A percentile compares a stretch with the other conserved stretches of the same genome.
These are phyloP conservation scores for Amyloporia xantha DNA, from an alignment of 768 basidiomycete genomes.

Conservation along the genomic window DNA sequence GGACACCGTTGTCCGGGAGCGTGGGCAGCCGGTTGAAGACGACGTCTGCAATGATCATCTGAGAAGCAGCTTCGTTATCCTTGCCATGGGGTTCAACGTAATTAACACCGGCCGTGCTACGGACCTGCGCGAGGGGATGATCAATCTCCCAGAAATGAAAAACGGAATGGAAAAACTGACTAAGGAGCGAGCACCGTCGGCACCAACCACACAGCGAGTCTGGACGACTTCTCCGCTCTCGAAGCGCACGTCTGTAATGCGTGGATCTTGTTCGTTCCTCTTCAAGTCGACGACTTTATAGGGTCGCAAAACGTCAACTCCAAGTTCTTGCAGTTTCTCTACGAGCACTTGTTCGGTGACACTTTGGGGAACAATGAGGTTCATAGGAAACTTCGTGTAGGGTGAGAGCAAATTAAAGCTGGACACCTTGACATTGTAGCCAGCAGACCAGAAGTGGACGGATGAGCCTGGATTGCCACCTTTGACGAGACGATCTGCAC, in stretches of 20 bases:
- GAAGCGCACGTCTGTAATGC: constrained; percentile 35
- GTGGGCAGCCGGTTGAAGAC: constrained; percentile 24
- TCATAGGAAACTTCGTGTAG: constrained; percentile 40
- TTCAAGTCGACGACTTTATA: constrained; percentile 35
- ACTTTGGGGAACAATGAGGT: constrained; percentile 37
- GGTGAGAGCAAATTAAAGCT: constrained; percentile 30
- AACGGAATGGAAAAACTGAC: constrained; percentile 24
- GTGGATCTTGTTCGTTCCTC: constrained; percentile 21
- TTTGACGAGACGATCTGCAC: constrained; percentile 32
- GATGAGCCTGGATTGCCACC: constrained; percentile 28
- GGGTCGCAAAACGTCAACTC: constrained; percentile 31
- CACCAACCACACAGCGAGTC: constrained; percentile 42
- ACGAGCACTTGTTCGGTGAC: constrained; percentile 36
- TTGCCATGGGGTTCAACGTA: constrained; percentile 38
- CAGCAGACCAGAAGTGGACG: constrained; percentile 26
- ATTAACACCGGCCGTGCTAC: constrained; percentile 32
- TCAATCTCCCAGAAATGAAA: neutral
- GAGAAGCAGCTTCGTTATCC: constrained; percentile 22
- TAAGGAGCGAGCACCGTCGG: constrained; percentile 42
- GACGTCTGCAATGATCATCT: constrained; percentile 44
- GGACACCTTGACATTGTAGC: constrained; percentile 20
- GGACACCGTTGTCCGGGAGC: constrained; percentile 17
- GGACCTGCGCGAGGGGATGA: constrained; percentile 33
- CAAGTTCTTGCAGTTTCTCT: constrained; percentile 25
- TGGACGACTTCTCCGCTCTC: constrained; percentile 38